A percentile compares a stretch with the other conserved stretches of the same genome.
Evolutionary conservation across 805 yeast species (phyloP).

Genomic region (Maudiozyma bulderi): DNA sequence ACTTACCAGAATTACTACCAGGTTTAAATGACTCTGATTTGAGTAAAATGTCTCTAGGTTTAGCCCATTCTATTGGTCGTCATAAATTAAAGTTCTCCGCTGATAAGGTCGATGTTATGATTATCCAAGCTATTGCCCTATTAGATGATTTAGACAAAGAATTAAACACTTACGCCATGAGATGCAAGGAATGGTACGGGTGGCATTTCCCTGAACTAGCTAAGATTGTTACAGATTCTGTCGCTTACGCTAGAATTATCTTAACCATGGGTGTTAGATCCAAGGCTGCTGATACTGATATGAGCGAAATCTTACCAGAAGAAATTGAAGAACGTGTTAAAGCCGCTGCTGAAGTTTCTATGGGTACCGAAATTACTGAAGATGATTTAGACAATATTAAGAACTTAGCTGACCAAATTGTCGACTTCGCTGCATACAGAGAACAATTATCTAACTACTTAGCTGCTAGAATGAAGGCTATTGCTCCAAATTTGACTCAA

Average conservation of each 20-base stretch:
- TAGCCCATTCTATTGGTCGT: slow-evolving; percentile 97
- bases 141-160: slow-evolving; percentile 96
- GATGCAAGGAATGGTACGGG: slow-evolving; percentile 99
- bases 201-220: slow-evolving; percentile 99
- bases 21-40: slow-evolving; percentile 80
- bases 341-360: slow-evolving; percentile 91
- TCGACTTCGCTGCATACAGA: slow-evolving; percentile 91
- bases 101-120: slow-evolving; percentile 98
- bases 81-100: slow-evolving; percentile 95
- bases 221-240: slow-evolving; percentile 90
- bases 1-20: slow-evolving; percentile 87
- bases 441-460: slow-evolving; percentile 90
- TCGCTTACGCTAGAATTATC: slow-evolving; percentile 90
- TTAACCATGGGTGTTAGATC: slow-evolving; percentile 90
- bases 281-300: slow-evolving; percentile 81
- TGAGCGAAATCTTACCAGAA: slow-evolving; percentile 85
- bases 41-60: slow-evolving; percentile 93
- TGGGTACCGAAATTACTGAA: slow-evolving; percentile 98
- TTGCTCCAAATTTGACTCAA: slow-evolving; percentile 94
- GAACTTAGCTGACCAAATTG: slow-evolving; percentile 90
- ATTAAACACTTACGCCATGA: slow-evolving; percentile 95
- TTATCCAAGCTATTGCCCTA: slow-evolving; percentile 95
- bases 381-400: slow-evolving; percentile 79
- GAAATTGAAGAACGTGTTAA: slow-evolving; percentile 87
- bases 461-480: slow-evolving; percentile 93